Evolutionary conservation across 2,329 filamentous ascomycete genomes (phyloP).

Genomic region (Monilinia fructicola): DNA sequence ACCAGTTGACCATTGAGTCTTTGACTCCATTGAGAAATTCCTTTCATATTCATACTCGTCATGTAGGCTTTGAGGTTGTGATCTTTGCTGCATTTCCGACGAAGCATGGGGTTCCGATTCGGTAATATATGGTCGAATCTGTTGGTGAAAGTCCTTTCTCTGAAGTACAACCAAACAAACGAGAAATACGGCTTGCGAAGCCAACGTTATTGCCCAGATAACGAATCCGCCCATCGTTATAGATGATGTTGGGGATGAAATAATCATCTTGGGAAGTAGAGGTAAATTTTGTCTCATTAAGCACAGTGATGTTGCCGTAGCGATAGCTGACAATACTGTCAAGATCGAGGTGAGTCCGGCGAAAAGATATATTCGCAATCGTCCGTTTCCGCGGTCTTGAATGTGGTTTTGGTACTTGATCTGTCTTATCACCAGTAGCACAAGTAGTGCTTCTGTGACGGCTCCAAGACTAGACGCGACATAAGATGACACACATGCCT

Average conservation of each 20-base stretch:
- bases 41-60: conserved; percentile 26
- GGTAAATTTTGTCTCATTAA: conserved; percentile 30
- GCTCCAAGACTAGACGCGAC: conserved; percentile 34
- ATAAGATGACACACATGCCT: conserved; percentile 31
- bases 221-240: conserved; percentile 36
- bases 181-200: conserved; percentile 36
- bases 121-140: conserved; percentile 33
- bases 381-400: conserved; percentile 34
- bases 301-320: conserved; percentile 34
- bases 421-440: conserved; percentile 35
- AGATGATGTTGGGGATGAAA: conserved; percentile 29
- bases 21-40: conserved; percentile 32
- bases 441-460: conserved; percentile 32
- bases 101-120: conserved; percentile 28
- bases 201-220: conserved; percentile 36
- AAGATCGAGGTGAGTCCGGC: conserved; percentile 34
- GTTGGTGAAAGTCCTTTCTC: conserved; percentile 36
- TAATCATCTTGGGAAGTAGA: conserved; percentile 30
- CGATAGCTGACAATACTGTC: conserved; percentile 33
- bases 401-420: conserved; percentile 37
- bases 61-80: conserved; percentile 26
- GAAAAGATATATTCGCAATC: conserved; percentile 36
- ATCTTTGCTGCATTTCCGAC: conserved; percentile 34
- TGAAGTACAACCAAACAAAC: conserved; percentile 37
- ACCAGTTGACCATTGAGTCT: conserved; percentile 42